A percentile compares a stretch with the other conserved stretches of the same genome.
Conservation (phyloP, 208 protist genomes). For the Leishmania tarentolae region DNA sequence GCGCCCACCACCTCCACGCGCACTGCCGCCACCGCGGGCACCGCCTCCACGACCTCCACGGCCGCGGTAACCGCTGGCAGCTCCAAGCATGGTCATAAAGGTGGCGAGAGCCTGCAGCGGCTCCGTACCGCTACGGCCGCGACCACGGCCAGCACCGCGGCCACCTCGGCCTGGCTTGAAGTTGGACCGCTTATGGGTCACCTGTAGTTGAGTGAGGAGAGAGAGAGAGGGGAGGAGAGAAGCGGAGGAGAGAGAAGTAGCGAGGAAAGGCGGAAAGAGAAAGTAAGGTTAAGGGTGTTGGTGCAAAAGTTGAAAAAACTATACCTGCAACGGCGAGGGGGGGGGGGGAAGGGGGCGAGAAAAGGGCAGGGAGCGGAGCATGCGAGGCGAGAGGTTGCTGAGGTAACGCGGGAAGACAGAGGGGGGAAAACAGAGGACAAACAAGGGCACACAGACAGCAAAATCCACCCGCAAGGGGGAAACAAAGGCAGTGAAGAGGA, state of each 20-base stretch:
- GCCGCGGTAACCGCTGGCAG: constrained; percentile 31
- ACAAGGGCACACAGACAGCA: constrained; percentile 15
- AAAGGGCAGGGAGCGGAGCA: neutral
- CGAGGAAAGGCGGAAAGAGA: neutral
- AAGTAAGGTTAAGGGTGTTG: neutral
- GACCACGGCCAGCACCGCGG: constrained; percentile 31
- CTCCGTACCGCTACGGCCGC: constrained; percentile 32
- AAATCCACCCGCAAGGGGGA: constrained; percentile 1
- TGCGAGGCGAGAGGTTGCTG: constrained; percentile 1
- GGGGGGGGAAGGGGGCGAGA: neutral
- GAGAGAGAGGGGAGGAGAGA: constrained; percentile 5
- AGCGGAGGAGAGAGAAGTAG: constrained; percentile 7
- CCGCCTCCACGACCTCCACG: constrained; percentile 25
- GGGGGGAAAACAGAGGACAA: constrained; percentile 6
- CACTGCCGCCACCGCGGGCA: constrained; percentile 21
- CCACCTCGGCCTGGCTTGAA: constrained; percentile 63
- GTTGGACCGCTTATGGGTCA: constrained; percentile 77
- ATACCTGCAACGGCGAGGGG: neutral
- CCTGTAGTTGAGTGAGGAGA: constrained; percentile 35
- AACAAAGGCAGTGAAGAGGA: constrained; percentile 9
- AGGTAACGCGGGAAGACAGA: neutral
- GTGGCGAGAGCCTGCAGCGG: constrained; percentile 69
- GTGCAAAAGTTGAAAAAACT: neutral
- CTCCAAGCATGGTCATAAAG: constrained; percentile 70
- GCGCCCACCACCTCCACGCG: constrained; percentile 28